phyloP scores from a whole-genome alignment of 2,329 filamentous ascomycete species.

The Teratosphaeria zuluensis region DNA sequence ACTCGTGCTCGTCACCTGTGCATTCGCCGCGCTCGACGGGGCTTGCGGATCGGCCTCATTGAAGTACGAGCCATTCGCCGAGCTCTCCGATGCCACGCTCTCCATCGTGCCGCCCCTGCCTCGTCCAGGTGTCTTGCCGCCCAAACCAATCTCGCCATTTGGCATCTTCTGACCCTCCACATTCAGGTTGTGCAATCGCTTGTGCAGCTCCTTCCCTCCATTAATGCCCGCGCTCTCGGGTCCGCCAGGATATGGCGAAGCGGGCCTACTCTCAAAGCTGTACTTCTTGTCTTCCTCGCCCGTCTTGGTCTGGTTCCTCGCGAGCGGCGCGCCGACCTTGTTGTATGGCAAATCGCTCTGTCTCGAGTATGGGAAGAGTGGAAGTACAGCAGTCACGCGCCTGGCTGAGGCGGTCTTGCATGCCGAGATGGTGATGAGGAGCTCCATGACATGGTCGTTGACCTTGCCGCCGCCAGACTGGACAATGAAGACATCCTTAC shows the following conservation, averaged over 20 bases:
- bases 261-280: slow-evolving; percentile 86
- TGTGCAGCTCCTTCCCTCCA: slow-evolving; percentile 55
- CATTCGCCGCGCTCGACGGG: not conserved
- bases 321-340: slow-evolving; percentile 81
- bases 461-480: slow-evolving; percentile 86
- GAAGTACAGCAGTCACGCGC: slow-evolving; percentile 85
- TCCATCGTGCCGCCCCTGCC: slow-evolving; percentile 23
- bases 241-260: slow-evolving; percentile 67
- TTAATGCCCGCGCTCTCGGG: slow-evolving; percentile 54
- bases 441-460: slow-evolving; percentile 93
- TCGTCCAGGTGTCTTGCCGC: slow-evolving; percentile 7
- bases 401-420: slow-evolving; percentile 92
- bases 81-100: slow-evolving; percentile 20
- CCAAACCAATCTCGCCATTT: slow-evolving; percentile 12
- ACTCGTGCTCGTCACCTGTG: slow-evolving; percentile 9
- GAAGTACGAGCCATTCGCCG: slow-evolving; percentile 6
- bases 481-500: slow-evolving; percentile 98
- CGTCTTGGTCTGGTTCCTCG: slow-evolving; percentile 53
- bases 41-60: slow-evolving; percentile 6
- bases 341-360: slow-evolving; percentile 97
- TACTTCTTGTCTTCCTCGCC: slow-evolving; percentile 50
- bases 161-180: slow-evolving; percentile 42
- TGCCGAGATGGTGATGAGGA: slow-evolving; percentile 96
- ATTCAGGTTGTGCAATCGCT: slow-evolving; percentile 60
- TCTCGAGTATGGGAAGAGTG: slow-evolving; percentile 91